Conservation (phyloP, 352 stramenopile genomes). For the Saprolegnia parasitica region DNA sequence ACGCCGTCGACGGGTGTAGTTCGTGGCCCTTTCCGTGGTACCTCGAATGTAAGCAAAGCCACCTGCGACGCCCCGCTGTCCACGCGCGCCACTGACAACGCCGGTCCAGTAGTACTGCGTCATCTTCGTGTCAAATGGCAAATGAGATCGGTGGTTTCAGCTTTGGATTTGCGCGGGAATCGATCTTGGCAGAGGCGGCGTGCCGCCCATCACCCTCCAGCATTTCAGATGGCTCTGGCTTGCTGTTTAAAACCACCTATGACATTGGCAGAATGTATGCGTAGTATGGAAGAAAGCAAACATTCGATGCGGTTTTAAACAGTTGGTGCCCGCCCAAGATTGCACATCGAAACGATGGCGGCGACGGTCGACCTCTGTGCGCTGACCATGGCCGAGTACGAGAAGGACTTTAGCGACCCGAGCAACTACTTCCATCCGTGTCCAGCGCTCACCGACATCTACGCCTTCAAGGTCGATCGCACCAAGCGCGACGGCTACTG, state of each 20-base stretch:
- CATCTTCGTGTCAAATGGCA: background rate
- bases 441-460: background rate
- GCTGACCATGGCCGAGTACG: background rate
- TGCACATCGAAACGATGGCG: background rate
- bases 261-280: background rate
- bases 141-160: background rate
- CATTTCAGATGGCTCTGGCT: background rate
- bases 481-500: background rate
- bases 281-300: no score
- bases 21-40: background rate
- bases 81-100: background rate
- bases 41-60: background rate
- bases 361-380: background rate
- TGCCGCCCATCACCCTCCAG: background rate
- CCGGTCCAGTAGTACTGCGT: background rate
- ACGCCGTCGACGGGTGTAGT: background rate
- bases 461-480: conserved; percentile 6
- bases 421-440: background rate
- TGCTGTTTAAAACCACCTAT: background rate
- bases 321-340: background rate
- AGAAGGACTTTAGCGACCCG: background rate
- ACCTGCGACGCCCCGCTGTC: background rate
- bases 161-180: background rate
- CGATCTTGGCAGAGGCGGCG: background rate
- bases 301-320: no score